A percentile compares a stretch with the other conserved stretches of the same genome.
Evolutionary conservation across 1,284 basidiomycete species (phyloP).

Genomic region (Boletus semigastroideus): DNA sequence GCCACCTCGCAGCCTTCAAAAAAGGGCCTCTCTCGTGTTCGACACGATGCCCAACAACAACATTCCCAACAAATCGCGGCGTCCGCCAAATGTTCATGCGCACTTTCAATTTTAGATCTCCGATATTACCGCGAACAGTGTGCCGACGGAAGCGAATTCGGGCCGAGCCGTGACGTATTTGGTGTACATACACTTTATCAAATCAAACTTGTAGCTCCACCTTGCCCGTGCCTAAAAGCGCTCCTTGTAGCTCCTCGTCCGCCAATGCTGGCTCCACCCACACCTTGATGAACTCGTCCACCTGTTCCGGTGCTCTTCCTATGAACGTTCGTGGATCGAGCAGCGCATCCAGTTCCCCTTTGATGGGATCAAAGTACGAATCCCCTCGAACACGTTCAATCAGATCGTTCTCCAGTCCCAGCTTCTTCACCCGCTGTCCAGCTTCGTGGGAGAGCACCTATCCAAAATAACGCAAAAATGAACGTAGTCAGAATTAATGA

Average conservation of each 20-base stretch:
- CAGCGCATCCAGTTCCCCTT: constrained; percentile 61
- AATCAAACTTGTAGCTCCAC: constrained; percentile 53
- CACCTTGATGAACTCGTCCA: constrained; percentile 83
- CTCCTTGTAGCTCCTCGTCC: constrained; percentile 60
- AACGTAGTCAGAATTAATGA: constrained; percentile 9
- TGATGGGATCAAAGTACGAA: constrained; percentile 63
- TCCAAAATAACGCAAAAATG: constrained; percentile 14
- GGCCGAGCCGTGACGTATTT: constrained; percentile 14
- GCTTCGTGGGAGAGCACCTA: constrained; percentile 95
- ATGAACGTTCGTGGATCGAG: constrained; percentile 87
- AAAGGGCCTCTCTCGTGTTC: not conserved
- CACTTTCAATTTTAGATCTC: constrained; percentile 26
- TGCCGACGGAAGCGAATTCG: constrained; percentile 19
- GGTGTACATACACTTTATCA: not conserved
- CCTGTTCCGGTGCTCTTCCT: constrained; percentile 91
- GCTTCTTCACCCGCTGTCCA: constrained; percentile 90
- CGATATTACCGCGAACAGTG: constrained; percentile 13
- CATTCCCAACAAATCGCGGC: not conserved
- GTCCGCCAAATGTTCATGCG: constrained; percentile 5
- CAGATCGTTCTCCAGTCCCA: constrained; percentile 95
- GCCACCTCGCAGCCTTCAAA: not conserved
- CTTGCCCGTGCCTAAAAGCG: constrained; percentile 47
- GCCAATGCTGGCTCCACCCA: constrained; percentile 90
- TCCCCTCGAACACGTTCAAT: constrained; percentile 82
- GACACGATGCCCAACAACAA: not conserved